Percentiles rank a stretch among this genome's conserved stretches.
Evolutionary conservation across 2,329 filamentous ascomycete genomes (phyloP).

Genomic region (Colletotrichum theobromicola): DNA sequence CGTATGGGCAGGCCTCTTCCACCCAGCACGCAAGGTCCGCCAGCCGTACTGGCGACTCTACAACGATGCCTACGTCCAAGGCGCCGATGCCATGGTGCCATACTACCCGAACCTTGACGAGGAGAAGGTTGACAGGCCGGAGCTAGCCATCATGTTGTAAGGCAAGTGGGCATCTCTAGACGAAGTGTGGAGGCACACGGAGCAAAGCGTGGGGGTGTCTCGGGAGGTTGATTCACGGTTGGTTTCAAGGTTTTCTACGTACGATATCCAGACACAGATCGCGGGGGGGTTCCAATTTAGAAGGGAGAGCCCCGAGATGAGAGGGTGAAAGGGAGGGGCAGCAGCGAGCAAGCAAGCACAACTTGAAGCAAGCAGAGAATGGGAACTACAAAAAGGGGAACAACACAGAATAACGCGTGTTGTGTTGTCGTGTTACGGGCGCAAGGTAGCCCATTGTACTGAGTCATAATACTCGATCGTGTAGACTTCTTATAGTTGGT

Average conservation of each 20-base stretch:
- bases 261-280: not conserved
- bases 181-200: not conserved
- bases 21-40: slow-evolving; percentile 92
- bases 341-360: not conserved
- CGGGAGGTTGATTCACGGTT: not conserved
- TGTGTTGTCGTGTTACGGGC: not conserved
- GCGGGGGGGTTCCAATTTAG: not conserved
- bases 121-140: slow-evolving; percentile 77
- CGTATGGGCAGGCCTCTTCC: slow-evolving; percentile 96
- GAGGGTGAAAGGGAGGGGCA: not conserved
- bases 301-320: not conserved
- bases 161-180: not conserved
- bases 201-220: not conserved
- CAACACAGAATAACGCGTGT: not conserved
- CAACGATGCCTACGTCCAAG: slow-evolving; percentile 95
- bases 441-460: slow-evolving; percentile 14
- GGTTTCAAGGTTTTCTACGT: not conserved
- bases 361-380: not conserved
- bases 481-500: not conserved
- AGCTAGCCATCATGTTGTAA: slow-evolving; percentile 84
- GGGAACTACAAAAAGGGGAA: not conserved
- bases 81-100: slow-evolving; percentile 92
- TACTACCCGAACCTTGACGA: slow-evolving; percentile 91
- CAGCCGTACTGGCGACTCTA: slow-evolving; percentile 96
- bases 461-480: slow-evolving; percentile 21